Base-by-base conservation (phyloP, 495 filamentous ascomycete genomes). In the Hypoxylon subgilvum region DNA sequence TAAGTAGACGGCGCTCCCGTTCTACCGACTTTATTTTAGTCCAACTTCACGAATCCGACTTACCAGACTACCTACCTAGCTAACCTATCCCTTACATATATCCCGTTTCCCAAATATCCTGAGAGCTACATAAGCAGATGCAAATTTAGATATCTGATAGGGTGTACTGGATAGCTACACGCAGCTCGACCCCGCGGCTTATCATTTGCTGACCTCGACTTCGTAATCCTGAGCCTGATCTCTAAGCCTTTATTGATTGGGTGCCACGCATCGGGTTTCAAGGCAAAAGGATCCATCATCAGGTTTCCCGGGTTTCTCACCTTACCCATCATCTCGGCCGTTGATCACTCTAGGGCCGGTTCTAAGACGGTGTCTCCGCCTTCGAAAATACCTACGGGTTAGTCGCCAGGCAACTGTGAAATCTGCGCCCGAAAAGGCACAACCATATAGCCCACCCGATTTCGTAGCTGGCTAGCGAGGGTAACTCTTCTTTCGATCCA, bases 271-370 rank as follows among this genome's bases (percentile, higher is more conserved):
- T 53, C 49, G 30, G 53, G 36, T 53, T 43, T 58, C 61, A 41
- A 64, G 31, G 54, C 53, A 25, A 54, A 51, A 50, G 61, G 61
- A 64, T 58, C 61, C 49, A 63, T 57, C 59, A 25, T 52, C 41
- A 52, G 36, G 30, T 52, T 57, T 51, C 27, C 23, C 27, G 42
- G 49, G 53, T 40, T 54, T 64, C 61, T 64, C 49, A 64, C 61
- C 61, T 64, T 54, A 64, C 61, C 61, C 61, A 64, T 64, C 47
- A 59, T 22, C 43, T 44, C 47, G 41, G 48, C 38, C 42, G 53
- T 49, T 43, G 34, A 44, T 50, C 14, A 16, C 10, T 27, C 16
- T 23, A n/a, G 36, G 17, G 31, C 36, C 32, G 36, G 46, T 39
- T 61, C 57, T 39, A 48, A 54, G 35, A 44, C 49, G 49, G 49